Evolutionary conservation across 139 green algal species (phyloP), one percentile per base, ranked within the genome.

Genomic region (Diplosphaera chodatii): DNA sequence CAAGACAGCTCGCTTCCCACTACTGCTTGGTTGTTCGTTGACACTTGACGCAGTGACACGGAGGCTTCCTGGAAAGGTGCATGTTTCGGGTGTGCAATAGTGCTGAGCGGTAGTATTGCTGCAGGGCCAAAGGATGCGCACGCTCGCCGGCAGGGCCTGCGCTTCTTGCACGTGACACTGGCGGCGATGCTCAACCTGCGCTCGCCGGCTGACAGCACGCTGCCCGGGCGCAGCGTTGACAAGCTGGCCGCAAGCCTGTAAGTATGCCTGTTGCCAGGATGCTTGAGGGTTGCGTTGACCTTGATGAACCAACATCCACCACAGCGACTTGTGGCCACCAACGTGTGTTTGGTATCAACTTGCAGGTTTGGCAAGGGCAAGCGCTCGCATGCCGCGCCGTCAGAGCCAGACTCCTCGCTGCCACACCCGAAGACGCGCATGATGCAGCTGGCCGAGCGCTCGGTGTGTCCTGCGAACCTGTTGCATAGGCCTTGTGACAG

Each of bases 131-230:
- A 59, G 48, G 71, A 69, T 16, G 66, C 73, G 21, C 68, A 91
- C 67, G 82, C 90, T 55, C 68, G 84, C 4, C 66, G 72, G 32
- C 83, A 94, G 73, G 90, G 87, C 64, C 76, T 95, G 68, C 64
- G 73, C 3, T 96, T 98, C 76, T 68, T 98, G 28, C 84, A 91
- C 25, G 78, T 92, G 37, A 96, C 90, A 82, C 73, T 96, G 55
- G 74, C 82, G 3, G 83, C 82, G 18, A 76, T 96, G 55, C 81
- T 96, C 59, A 96, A 95, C 74, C 78, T 97, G 67, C 66, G 80
- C 18, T 63, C 75, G 4, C 78, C 85, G 1, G 79, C 82, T 27
- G 80, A 86, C 29, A 62, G 48, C 37, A 33, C 32, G 16, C 80
- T 77, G 40, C 68, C 73, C 20, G 77, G 77, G 48, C 67, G 29